A percentile compares a stretch with the other conserved stretches of the same genome.
These are phyloP conservation scores for Acanthamoeba divionensis DNA, from an alignment of 208 protist genomes.

Conservation along the genomic window DNA sequence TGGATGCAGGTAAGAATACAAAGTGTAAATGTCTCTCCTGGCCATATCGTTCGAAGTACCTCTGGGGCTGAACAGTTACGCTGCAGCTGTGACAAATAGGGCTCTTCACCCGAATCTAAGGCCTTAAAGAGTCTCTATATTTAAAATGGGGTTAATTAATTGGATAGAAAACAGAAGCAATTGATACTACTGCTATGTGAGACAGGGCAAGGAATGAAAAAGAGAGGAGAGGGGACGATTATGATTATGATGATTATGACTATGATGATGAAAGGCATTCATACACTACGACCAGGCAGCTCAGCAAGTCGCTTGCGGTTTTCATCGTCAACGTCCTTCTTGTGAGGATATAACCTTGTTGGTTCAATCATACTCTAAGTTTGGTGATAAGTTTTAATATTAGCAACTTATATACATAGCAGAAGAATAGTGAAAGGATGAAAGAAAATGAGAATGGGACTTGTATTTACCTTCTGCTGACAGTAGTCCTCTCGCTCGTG, in stretches of 20 bases:
- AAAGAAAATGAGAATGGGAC: background rate
- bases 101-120: background rate
- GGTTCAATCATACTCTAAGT: slow-evolving; percentile 12
- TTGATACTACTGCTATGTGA: too few species aligned
- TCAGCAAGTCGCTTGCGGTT: slow-evolving; percentile 28
- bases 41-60: too few species aligned
- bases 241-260: background rate
- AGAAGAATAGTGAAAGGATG: background rate
- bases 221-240: background rate
- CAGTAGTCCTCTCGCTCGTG: background rate
- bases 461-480: background rate
- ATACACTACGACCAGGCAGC: background rate
- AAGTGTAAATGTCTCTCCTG: too few species aligned
- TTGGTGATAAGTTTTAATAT: too few species aligned
- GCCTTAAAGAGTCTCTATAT: background rate
- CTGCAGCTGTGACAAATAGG: background rate
- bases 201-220: too few species aligned
- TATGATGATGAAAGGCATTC: background rate
- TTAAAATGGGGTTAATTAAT: background rate
- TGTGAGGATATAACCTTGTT: slow-evolving; percentile 6
- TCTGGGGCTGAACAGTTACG: slow-evolving; percentile 16
- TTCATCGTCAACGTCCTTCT: background rate
- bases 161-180: too few species aligned
- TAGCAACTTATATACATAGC: background rate
- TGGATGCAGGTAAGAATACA: too few species aligned